Base-by-base conservation (phyloP, 2,329 filamentous ascomycete genomes). In the Colletotrichum orchidophilum region DNA sequence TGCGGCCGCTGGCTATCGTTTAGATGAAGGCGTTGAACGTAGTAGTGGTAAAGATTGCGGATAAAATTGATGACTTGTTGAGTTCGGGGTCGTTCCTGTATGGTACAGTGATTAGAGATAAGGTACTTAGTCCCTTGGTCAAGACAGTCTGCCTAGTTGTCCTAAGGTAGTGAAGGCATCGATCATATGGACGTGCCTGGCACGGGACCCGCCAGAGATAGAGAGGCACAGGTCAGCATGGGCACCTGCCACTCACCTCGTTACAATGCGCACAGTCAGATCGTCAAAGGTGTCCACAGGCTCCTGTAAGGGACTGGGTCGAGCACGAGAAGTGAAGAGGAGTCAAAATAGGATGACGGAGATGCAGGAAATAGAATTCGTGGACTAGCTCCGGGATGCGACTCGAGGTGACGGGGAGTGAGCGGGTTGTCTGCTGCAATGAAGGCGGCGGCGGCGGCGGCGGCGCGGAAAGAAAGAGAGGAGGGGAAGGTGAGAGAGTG, bases 211-310 rank as follows among this genome's bases (percentile, higher is more conserved):
- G 39, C 27, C 33, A 53, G 24, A 26, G 63, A 46, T 24, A 26
- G 39, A 33, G 50, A 46, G 39, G 39, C 39, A 42, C 53, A 33
- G 50, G 39, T 15, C 63, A 33, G 57, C 31, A 31, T 61, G 35
- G 21, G 57, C 67, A 70, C 24, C 63, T 27, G 35, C 31, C 29
- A 71, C 68, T 68, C 58, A 71, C 68, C 64, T 63, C 2, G 29
- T n/a, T 52, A 57, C 18, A 35, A 12, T 65, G 35, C 39, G 39
- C 57, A 55, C 57, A 39, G 24, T n/a, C 57, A 21, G 39, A 21
- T 46, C 21, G 29, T 29, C 27, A 64, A 35, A 35, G 11, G 15
- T 49, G 11, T 42, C 18, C 31, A 18, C 63, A 39, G 54, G 53
- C 33, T 39, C 49, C 54, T 21, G 50, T 55, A 42, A 62, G 57